These are phyloP conservation scores for Curvularia hawaiiensis DNA, from an alignment of 2,329 filamentous ascomycete species.

Conservation along the genomic window DNA sequence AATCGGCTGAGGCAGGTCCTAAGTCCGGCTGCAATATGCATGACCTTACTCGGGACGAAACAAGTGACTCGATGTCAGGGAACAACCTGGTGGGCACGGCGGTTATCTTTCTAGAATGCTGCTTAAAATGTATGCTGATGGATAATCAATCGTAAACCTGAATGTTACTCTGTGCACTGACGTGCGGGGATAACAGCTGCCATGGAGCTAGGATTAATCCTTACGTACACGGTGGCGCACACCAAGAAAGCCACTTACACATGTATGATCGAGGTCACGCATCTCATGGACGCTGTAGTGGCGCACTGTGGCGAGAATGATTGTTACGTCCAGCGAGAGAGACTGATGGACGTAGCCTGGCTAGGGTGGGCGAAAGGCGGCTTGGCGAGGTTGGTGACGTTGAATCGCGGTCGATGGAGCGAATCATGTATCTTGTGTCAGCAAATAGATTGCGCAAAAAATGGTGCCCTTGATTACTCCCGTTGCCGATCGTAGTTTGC, in stretches of 20 bases:
- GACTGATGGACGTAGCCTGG: not conserved
- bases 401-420: not conserved
- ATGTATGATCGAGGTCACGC: not conserved
- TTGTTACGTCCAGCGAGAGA: not conserved
- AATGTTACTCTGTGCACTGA: not conserved
- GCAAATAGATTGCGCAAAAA: not conserved
- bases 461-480: not conserved
- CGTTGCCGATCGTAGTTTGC: not conserved
- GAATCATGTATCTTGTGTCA: not conserved
- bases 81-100: not conserved
- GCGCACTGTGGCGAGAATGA: not conserved
- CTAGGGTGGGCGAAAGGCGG: not conserved
- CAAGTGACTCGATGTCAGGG: not conserved
- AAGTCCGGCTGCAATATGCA: not conserved
- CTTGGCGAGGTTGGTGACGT: not conserved
- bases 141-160: not conserved
- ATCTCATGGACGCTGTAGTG: not conserved
- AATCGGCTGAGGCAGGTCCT: not conserved
- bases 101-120: conserved; percentile 1
- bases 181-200: not conserved
- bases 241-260: not conserved
- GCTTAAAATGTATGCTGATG: not conserved
- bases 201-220: not conserved
- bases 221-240: not conserved
- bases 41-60: not conserved